phyloP scores from a whole-genome alignment of 345 rosid genomes.

The Cochlearia excelsa region DNA sequence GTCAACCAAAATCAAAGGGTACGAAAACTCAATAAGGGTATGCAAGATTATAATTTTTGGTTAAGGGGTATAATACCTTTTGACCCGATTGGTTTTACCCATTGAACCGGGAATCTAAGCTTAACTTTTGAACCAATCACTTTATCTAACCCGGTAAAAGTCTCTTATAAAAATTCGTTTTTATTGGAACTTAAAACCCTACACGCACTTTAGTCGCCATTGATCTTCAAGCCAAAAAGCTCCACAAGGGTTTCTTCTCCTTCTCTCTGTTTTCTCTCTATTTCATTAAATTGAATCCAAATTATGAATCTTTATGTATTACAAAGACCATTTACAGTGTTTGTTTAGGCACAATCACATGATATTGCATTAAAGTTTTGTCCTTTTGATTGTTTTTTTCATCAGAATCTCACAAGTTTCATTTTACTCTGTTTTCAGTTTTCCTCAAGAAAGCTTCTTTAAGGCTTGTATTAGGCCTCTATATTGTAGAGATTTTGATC shows the following conservation, averaged over 20 bases:
- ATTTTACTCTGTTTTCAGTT: neutral
- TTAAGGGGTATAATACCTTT: too few species aligned
- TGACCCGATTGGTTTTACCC: too few species aligned
- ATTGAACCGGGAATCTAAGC: too few species aligned
- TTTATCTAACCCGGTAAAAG: too few species aligned
- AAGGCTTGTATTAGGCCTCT: neutral
- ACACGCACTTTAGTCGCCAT: neutral
- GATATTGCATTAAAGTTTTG: conserved; percentile 1
- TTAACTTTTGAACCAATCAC: too few species aligned
- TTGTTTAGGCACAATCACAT: neutral
- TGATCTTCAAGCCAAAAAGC: conserved; percentile 23
- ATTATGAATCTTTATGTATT: conserved; percentile 13
- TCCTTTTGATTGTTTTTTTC: conserved; percentile 7
- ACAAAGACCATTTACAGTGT: neutral
- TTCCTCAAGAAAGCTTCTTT: conserved; percentile 4
- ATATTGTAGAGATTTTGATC: neutral
- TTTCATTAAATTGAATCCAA: neutral
- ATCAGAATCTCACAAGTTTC: conserved; percentile 16
- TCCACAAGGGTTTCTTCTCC: conserved; percentile 4
- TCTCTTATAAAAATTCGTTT: too few species aligned
- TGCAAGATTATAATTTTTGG: too few species aligned
- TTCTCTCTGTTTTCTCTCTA: conserved; percentile 15
- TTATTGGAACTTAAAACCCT: too few species aligned
- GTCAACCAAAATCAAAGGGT: too few species aligned
- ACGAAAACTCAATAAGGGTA: too few species aligned